Evolutionary conservation across 805 yeast species (phyloP).

Genomic region (Metschnikowia chrysomelidarum): DNA sequence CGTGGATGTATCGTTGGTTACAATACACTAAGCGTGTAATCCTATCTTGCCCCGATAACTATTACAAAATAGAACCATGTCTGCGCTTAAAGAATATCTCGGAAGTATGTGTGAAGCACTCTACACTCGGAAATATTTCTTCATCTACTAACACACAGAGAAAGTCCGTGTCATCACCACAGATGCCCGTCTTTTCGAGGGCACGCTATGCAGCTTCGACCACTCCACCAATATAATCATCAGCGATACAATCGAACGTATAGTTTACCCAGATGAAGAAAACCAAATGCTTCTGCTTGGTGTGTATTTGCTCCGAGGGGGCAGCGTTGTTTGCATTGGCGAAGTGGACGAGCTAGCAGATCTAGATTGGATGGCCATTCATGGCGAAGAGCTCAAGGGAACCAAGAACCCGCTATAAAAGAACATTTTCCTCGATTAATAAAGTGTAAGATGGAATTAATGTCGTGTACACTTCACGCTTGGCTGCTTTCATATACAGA

Average conservation of each 20-base stretch:
- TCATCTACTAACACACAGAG: constrained; percentile 34
- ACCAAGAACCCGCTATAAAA: constrained; percentile 39
- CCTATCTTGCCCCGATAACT: too few relatives aligned
- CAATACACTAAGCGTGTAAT: too few relatives aligned
- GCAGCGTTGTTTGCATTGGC: constrained; percentile 56
- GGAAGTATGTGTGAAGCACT: constrained; percentile 29
- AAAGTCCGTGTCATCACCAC: constrained; percentile 55
- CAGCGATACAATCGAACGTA: constrained; percentile 49
- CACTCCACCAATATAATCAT: constrained; percentile 60
- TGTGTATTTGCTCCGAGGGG: constrained; percentile 55
- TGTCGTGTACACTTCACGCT: too few relatives aligned
- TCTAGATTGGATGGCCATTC: constrained; percentile 41
- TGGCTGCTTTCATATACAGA: too few relatives aligned
- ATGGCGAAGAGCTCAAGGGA: constrained; percentile 33
- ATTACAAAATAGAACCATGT: too few relatives aligned
- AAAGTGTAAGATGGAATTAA: too few relatives aligned
- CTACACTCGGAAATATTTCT: not conserved
- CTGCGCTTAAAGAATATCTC: constrained; percentile 31
- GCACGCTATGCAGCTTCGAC: constrained; percentile 56
- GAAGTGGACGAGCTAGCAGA: constrained; percentile 44
- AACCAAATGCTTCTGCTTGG: constrained; percentile 46
- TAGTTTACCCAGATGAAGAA: constrained; percentile 43
- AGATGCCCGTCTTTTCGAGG: constrained; percentile 53
- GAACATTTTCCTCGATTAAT: too few relatives aligned
- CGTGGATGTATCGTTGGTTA: too few relatives aligned